Conservation (phyloP, 129 eudicot species). For the sunflower (Helianthus annuus) region DNA sequence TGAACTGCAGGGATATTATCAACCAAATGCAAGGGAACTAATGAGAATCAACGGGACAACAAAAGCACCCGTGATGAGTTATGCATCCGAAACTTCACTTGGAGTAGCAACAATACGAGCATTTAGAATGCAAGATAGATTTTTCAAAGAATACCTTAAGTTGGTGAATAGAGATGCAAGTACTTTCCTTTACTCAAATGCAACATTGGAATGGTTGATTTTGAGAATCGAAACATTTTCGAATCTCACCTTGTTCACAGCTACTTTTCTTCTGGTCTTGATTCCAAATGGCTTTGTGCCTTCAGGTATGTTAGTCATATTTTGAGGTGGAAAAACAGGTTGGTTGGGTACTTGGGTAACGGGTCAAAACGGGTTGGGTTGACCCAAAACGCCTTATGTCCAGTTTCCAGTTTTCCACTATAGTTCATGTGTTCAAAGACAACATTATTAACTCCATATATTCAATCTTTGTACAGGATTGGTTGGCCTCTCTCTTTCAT, state of each 20-base stretch:
- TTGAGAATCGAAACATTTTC: constrained; percentile 65
- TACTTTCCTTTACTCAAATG: constrained; percentile 63
- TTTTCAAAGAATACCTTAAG: constrained; percentile 52
- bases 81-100: constrained; percentile 72
- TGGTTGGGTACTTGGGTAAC: not conserved
- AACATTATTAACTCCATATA: not conserved
- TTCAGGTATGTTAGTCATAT: constrained; percentile 50
- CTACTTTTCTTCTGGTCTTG: constrained; percentile 60
- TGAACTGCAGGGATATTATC: constrained; percentile 59
- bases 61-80: constrained; percentile 74
- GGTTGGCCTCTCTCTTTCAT: constrained; percentile 82
- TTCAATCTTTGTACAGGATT: constrained; percentile 44
- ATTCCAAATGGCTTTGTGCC: constrained; percentile 51
- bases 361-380: not conserved
- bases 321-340: not conserved
- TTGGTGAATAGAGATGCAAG: constrained; percentile 81
- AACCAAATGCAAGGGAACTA: constrained; percentile 44
- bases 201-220: constrained; percentile 73
- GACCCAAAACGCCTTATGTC: not conserved
- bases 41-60: too few species aligned
- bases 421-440: not conserved
- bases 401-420: not conserved
- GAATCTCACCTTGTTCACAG: constrained; percentile 57
- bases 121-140: constrained; percentile 63
- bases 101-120: constrained; percentile 85